phyloP scores from a whole-genome alignment of 257 asterid species.

The Thymus quinquecostatus region DNA sequence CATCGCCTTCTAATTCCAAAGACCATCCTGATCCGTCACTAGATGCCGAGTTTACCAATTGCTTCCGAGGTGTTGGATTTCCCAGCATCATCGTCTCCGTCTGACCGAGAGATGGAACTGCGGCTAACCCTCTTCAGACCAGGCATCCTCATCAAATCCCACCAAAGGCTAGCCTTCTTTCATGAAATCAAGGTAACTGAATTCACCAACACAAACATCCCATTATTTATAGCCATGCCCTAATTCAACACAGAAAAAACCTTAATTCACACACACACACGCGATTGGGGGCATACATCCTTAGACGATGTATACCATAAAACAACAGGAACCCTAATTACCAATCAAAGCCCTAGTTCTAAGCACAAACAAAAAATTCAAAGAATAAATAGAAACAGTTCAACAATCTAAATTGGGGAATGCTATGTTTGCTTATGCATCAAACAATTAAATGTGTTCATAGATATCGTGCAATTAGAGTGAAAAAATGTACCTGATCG shows the following conservation, averaged over 20 bases:
- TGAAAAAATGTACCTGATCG: too few species aligned
- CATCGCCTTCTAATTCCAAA: slow-evolving; percentile 46
- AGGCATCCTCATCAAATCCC: slow-evolving; percentile 69
- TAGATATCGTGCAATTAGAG: too few species aligned
- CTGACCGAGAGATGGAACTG: slow-evolving; percentile 46
- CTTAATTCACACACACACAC: background rate
- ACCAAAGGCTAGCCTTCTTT: slow-evolving; percentile 92
- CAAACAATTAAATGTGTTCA: too few species aligned
- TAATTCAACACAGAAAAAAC: slow-evolving; percentile 13
- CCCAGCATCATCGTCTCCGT: slow-evolving; percentile 30
- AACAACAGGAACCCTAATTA: slow-evolving; percentile 12
- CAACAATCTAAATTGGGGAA: background rate
- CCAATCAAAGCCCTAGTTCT: slow-evolving; percentile 10
- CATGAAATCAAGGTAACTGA: slow-evolving; percentile 37
- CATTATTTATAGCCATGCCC: background rate
- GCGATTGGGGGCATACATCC: background rate
- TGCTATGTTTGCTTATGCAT: background rate
- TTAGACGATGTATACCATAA: background rate
- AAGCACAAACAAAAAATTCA: background rate
- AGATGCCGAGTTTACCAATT: slow-evolving; percentile 66
- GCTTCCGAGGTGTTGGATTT: slow-evolving; percentile 66
- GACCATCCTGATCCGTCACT: slow-evolving; percentile 40
- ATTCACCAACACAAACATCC: background rate
- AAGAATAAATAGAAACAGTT: slow-evolving; percentile 23
- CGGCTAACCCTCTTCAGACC: slow-evolving; percentile 63